Percentiles rank a stretch among this genome's conserved stretches.
Conservation (phyloP, 345 rosid species). For the Erucastrum elatum region DNA sequence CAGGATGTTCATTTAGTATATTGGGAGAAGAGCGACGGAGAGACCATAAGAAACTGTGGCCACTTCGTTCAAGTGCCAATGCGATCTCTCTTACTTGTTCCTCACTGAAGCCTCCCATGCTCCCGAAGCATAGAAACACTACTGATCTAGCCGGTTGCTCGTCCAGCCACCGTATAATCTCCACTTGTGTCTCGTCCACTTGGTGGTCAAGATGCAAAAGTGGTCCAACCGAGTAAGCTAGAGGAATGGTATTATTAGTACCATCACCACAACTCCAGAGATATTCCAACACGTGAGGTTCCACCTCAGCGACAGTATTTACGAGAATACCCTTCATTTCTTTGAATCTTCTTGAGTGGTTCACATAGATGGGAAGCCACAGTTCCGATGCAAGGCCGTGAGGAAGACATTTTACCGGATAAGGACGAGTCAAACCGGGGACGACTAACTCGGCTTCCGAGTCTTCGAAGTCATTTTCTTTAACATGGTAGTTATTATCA, state of each 20-base stretch:
- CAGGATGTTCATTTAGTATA: slow-evolving; percentile 1
- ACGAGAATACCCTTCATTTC: slow-evolving; percentile 47
- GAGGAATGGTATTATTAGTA: slow-evolving; percentile 3
- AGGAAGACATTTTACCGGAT: slow-evolving; percentile 45
- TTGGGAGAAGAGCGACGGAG: slow-evolving; percentile 25
- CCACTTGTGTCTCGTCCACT: neutral
- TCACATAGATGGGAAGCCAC: neutral
- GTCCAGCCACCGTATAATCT: slow-evolving; percentile 50
- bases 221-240: slow-evolving; percentile 53
- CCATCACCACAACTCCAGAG: neutral
- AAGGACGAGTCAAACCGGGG: slow-evolving; percentile 39
- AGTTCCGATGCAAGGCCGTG: neutral
- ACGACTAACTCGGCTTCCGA: slow-evolving; percentile 35
- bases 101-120: slow-evolving; percentile 50
- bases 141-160: slow-evolving; percentile 48
- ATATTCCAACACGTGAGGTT: slow-evolving; percentile 33
- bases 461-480: slow-evolving; percentile 28
- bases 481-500: neutral
- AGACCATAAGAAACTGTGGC: slow-evolving; percentile 53
- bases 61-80: slow-evolving; percentile 41
- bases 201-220: slow-evolving; percentile 37
- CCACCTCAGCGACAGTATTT: slow-evolving; percentile 48
- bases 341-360: slow-evolving; percentile 20
- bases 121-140: slow-evolving; percentile 66
- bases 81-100: slow-evolving; percentile 53